Percentiles rank a stretch among this genome's conserved stretches.
These are phyloP conservation scores for Pleoardoris graminearum DNA, from an alignment of 2,329 filamentous ascomycete species.

Conservation along the genomic window DNA sequence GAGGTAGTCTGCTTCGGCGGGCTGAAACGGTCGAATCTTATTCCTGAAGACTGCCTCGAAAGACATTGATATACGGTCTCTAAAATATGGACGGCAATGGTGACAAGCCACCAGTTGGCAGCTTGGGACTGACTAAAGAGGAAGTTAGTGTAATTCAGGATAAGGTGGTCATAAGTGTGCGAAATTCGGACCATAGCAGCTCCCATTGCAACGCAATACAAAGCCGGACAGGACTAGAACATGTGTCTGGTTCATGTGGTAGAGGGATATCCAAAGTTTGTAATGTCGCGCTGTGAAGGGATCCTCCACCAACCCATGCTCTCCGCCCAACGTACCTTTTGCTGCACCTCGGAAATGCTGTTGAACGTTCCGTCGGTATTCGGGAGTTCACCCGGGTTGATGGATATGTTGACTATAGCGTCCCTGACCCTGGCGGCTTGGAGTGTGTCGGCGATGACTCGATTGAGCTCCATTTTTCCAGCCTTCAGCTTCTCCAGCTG, in stretches of 20 bases:
- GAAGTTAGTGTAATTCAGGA: slow-evolving; percentile 10
- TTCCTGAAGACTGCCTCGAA: slow-evolving; percentile 50
- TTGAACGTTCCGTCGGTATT: slow-evolving; percentile 27
- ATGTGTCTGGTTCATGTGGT: no score
- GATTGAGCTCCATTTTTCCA: slow-evolving; percentile 37
- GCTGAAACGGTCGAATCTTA: slow-evolving; percentile 38
- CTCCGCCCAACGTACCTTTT: slow-evolving; percentile 25
- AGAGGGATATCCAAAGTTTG: no score
- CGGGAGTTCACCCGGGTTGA: slow-evolving; percentile 13
- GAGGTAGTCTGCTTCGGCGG: slow-evolving; percentile 35
- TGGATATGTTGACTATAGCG: slow-evolving; percentile 19
- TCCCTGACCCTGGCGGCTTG: slow-evolving; percentile 25
- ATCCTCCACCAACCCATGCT: no score
- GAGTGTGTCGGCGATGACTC: slow-evolving; percentile 28
- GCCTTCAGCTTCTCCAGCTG: slow-evolving; percentile 38
- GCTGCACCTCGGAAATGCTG: slow-evolving; percentile 17
- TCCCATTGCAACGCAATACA: no score
- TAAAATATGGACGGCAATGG: slow-evolving; percentile 54
- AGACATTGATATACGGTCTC: slow-evolving; percentile 52
- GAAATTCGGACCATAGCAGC: no score
- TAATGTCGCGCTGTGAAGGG: no score
- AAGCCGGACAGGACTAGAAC: no score
- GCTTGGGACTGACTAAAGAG: slow-evolving; percentile 1
- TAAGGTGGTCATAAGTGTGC: no score
- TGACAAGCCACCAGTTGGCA: slow-evolving; percentile 55